A percentile compares a stretch with the other conserved stretches of the same genome.
phyloP scores from a whole-genome alignment of 2,329 filamentous ascomycete genomes.

The Talaromyces piceae region DNA sequence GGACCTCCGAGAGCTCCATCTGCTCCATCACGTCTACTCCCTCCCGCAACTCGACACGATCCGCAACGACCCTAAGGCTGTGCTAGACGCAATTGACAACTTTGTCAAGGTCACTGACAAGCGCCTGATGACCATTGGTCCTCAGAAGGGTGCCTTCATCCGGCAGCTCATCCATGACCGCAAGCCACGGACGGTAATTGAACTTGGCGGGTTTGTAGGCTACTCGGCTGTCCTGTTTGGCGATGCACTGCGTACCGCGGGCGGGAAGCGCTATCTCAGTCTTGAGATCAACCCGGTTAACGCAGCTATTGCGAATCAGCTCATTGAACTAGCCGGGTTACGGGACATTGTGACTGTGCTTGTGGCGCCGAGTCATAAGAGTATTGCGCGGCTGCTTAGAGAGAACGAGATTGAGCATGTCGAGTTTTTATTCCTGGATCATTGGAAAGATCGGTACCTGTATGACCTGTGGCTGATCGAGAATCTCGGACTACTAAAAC shows the following conservation, averaged over 20 bases:
- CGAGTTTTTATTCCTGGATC: conserved; percentile 71
- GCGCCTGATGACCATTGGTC: conserved; percentile 74
- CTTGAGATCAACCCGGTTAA: conserved; percentile 69
- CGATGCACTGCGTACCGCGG: conserved; percentile 54
- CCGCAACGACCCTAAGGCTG: conserved; percentile 54
- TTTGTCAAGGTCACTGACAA: conserved; percentile 55
- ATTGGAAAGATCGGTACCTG: conserved; percentile 70
- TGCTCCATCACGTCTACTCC: conserved; percentile 61
- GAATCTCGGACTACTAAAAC: conserved; percentile 54
- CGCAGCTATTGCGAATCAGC: conserved; percentile 58
- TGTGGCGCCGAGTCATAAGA: conserved; percentile 61
- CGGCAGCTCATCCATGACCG: conserved; percentile 58
- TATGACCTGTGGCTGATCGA: conserved; percentile 72
- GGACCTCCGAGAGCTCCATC: conserved; percentile 66
- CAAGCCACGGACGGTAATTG: conserved; percentile 64
- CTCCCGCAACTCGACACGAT: conserved; percentile 56
- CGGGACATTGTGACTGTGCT: conserved; percentile 61
- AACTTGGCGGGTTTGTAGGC: conserved; percentile 73
- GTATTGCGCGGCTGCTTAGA: conserved; percentile 53
- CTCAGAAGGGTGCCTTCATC: conserved; percentile 65
- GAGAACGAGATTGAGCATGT: conserved; percentile 50
- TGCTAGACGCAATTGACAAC: conserved; percentile 64
- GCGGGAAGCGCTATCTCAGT: conserved; percentile 61
- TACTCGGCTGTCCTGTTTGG: conserved; percentile 75
- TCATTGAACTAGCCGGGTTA: conserved; percentile 71